Base-by-base conservation (phyloP, 306 rosid genomes). In the Malus sieversii region DNA sequence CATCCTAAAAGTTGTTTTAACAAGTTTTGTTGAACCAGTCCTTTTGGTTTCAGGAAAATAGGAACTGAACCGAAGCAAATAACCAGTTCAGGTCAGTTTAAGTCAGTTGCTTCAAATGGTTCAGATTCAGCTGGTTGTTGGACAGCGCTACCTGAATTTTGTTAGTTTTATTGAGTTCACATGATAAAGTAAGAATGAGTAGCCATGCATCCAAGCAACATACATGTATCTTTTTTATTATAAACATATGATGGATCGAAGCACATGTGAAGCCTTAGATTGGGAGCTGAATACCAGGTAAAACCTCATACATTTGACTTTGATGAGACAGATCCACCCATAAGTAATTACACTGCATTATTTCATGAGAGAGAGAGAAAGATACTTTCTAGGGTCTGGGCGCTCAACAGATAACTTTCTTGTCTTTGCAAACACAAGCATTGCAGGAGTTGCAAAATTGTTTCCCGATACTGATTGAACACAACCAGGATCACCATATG, bases 321-420 rank as follows among this genome's bases (percentile, higher is more conserved):
- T 3, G 11, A 65, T 45, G 53, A 74, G 27, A 4, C 13, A 67
- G 30, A 42, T 66, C 65, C 62, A 46, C 12, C 55, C 55, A 25
- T 16, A 20, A 42, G 58, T 25, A 10, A 45, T 2, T 59, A 60
- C 27, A 23, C 18, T 23, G 57, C 68, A 55, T 18, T 15, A 25
- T 9, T 73, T 73, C 69, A 59, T 25, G 67, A 42, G 13, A 27
- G 32, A 30, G 44, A 57, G 74, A 64, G 25, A 40, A 66, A 69
- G 90, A 83, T 89, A 95, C 99, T 81, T 84, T 82, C 86, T 85
- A 25, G 88, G 80, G 70, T 89, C 93, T 68, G 84, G 74, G 25
- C 82, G 87, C 73, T 85, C 89, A 59, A 85, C 58, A n/a, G 92
- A 84, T 68, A 85, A 79, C 84, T 83, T 90, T 83, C 88, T 84